Conservation (phyloP, 2,329 filamentous ascomycete genomes). For the Aspergillus vadensis region DNA sequence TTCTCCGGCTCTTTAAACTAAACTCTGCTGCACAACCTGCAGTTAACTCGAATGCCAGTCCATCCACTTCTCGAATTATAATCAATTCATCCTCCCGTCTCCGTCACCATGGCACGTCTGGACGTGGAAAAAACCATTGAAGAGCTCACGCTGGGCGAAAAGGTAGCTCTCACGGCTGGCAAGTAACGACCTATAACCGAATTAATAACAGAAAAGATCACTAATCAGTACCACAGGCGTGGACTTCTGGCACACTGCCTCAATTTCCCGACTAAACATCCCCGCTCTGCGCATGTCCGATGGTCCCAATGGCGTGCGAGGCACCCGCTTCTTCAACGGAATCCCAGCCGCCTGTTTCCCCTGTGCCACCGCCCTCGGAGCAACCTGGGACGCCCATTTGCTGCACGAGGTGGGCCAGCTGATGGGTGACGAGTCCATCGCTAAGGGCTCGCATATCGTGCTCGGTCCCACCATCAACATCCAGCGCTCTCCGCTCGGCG, state of each 20-base stretch:
- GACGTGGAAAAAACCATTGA: conserved; percentile 54
- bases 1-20: too few species aligned
- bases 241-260: conserved; percentile 70
- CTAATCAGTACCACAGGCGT: conserved; percentile 25
- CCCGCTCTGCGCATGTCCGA: conserved; percentile 68
- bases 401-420: conserved; percentile 70
- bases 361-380: conserved; percentile 75
- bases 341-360: conserved; percentile 74
- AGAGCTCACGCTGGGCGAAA: conserved; percentile 59
- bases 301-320: conserved; percentile 70
- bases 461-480: conserved; percentile 79
- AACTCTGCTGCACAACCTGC: too few species aligned
- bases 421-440: conserved; percentile 70
- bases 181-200: conserved; percentile 19
- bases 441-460: conserved; percentile 72
- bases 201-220: background rate
- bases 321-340: conserved; percentile 68
- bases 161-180: conserved; percentile 50
- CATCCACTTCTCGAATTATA: too few species aligned
- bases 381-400: conserved; percentile 75
- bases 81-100: background rate
- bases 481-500: conserved; percentile 80
- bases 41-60: too few species aligned
- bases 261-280: conserved; percentile 64
- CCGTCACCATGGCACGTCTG: conserved; percentile 34